phyloP scores from a whole-genome alignment of 2,329 filamentous ascomycete species.

The Clarireedia monteithiana region DNA sequence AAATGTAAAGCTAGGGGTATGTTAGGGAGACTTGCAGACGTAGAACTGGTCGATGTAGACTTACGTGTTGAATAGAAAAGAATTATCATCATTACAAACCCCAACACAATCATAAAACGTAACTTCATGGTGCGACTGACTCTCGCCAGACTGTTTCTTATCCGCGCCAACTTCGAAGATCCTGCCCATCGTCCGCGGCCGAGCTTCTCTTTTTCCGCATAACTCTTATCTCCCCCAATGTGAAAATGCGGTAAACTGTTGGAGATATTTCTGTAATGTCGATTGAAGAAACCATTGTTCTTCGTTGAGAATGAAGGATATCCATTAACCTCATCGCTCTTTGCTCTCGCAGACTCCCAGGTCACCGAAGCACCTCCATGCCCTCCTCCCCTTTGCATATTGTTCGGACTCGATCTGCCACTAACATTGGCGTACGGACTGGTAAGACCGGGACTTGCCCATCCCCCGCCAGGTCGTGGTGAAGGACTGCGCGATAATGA shows the following conservation, averaged over 20 bases:
- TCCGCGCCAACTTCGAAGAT: conserved; percentile 39
- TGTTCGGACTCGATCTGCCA: conserved; percentile 57
- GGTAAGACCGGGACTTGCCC: conserved; percentile 75
- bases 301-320: conserved; percentile 75
- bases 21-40: too few species aligned
- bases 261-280: conserved; percentile 75
- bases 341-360: conserved; percentile 78
- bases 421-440: conserved; percentile 51
- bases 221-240: conserved; percentile 37
- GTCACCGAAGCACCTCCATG: conserved; percentile 48
- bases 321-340: conserved; percentile 63
- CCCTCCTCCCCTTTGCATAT: conserved; percentile 35
- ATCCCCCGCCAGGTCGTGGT: conserved; percentile 75
- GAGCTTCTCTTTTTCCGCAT: conserved; percentile 72
- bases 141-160: conserved; percentile 39
- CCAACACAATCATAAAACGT: conserved; percentile 49
- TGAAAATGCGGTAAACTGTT: conserved; percentile 70
- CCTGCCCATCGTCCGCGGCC: conserved; percentile 50
- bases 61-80: conserved; percentile 68
- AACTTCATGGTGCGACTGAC: conserved; percentile 60
- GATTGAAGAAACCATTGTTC: conserved; percentile 79
- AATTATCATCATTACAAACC: conserved; percentile 53
- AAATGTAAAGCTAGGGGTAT: conserved; percentile 32
- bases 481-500: conserved; percentile 82
- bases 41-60: conserved; percentile 47